A percentile compares a stretch with the other conserved stretches of the same genome.
Conservation (phyloP, 2,329 filamentous ascomycete species). For the Stachybotrys chlorohalonatus region DNA sequence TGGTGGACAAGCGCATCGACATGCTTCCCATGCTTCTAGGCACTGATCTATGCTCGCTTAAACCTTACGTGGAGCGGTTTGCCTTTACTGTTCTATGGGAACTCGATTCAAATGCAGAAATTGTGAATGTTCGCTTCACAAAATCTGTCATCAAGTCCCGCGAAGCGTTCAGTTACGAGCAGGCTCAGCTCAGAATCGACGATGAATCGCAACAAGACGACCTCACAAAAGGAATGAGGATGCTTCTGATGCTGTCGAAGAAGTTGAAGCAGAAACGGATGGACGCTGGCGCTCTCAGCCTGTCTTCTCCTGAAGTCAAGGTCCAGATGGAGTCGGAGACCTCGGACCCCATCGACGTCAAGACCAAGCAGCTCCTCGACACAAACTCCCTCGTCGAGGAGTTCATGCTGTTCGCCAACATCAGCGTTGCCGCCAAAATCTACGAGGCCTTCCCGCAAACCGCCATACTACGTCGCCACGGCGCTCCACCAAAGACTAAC, state of each 20-base stretch:
- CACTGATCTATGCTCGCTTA: slow-evolving; percentile 91
- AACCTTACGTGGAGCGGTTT: slow-evolving; percentile 93
- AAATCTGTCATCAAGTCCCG: slow-evolving; percentile 97
- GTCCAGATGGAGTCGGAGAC: slow-evolving; percentile 94
- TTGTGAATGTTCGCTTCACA: slow-evolving; percentile 79
- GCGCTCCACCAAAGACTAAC: slow-evolving; percentile 85
- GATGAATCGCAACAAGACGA: slow-evolving; percentile 81
- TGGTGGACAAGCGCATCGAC: slow-evolving; percentile 98
- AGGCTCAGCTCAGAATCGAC: slow-evolving; percentile 89
- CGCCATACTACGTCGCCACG: slow-evolving; percentile 86
- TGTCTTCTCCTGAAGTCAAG: slow-evolving; percentile 96
- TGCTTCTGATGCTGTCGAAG: slow-evolving; percentile 79
- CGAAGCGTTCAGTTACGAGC: slow-evolving; percentile 96
- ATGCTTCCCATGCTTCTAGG: slow-evolving; percentile 97
- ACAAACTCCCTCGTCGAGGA: slow-evolving; percentile 98
- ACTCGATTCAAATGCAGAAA: slow-evolving; percentile 73
- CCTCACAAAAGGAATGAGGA: slow-evolving; percentile 81
- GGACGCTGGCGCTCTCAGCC: slow-evolving; percentile 87
- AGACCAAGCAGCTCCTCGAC: slow-evolving; percentile 87
- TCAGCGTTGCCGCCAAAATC: slow-evolving; percentile 83
- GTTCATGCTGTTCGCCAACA: slow-evolving; percentile 98
- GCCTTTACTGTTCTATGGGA: slow-evolving; percentile 88
- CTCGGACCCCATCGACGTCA: slow-evolving; percentile 89
- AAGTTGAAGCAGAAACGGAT: slow-evolving; percentile 92
- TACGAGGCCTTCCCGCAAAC: slow-evolving; percentile 91